Evolutionary conservation across 2,329 filamentous ascomycete species (phyloP).

Genomic region (Pseudocercospora musae): DNA sequence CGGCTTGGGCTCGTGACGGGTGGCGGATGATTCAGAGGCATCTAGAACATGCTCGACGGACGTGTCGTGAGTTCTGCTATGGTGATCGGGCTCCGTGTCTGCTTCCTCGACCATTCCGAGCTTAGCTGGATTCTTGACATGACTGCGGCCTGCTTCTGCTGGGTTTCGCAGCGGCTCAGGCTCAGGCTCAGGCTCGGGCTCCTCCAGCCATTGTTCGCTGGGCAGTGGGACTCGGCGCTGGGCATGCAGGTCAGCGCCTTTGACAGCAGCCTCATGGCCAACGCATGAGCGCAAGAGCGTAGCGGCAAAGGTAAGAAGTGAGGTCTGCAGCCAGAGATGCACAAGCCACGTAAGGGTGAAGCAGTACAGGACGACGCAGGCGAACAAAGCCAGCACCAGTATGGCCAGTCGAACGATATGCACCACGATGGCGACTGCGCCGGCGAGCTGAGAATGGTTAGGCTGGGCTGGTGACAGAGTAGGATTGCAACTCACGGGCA

Average conservation of each 20-base stretch:
- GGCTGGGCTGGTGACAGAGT: no score
- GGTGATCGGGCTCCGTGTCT: not conserved
- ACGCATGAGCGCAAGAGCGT: slow-evolving; percentile 10
- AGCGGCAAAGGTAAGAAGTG: slow-evolving; percentile 10
- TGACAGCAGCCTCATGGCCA: not conserved
- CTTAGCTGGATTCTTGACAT: not conserved
- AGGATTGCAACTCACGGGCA: slow-evolving; percentile 3
- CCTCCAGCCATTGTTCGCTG: not conserved
- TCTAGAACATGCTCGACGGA: not conserved
- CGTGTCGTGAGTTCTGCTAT: not conserved
- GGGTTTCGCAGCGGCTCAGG: not conserved
- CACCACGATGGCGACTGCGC: slow-evolving; percentile 8
- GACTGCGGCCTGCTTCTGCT: not conserved
- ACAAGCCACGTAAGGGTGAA: slow-evolving; percentile 17
- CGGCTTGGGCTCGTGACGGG: not conserved
- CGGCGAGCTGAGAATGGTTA: slow-evolving; percentile 14
- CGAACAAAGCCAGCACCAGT: slow-evolving; percentile 11
- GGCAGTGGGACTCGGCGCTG: not conserved
- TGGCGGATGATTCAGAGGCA: not conserved
- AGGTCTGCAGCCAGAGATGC: slow-evolving; percentile 16
- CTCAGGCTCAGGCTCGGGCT: not conserved
- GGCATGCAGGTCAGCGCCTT: not conserved
- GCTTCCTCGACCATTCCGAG: not conserved
- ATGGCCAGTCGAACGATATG: slow-evolving; percentile 11
- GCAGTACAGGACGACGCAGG: slow-evolving; percentile 11